phyloP scores from a whole-genome alignment of 2,329 filamentous ascomycete species.

The Apiospora kogelbergensis region DNA sequence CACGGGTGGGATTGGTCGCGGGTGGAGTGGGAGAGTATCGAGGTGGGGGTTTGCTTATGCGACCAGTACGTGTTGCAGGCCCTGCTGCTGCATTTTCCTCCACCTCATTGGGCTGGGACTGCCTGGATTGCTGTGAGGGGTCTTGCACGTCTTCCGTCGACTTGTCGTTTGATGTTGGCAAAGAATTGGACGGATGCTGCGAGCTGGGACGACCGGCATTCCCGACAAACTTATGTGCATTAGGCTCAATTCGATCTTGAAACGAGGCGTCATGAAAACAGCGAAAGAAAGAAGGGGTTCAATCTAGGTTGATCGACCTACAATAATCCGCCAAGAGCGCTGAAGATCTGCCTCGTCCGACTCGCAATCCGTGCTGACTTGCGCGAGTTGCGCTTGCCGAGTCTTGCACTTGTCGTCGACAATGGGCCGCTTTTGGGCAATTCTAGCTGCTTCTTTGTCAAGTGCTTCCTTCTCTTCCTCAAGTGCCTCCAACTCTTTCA shows the following conservation, averaged over 20 bases:
- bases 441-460: not conserved
- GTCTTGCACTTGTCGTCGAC: not conserved
- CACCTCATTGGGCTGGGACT: not conserved
- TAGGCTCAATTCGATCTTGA: not conserved
- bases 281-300: not conserved
- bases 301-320: not conserved
- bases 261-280: not conserved
- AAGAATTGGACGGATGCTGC: not conserved
- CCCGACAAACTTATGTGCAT: not conserved
- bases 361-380: not conserved
- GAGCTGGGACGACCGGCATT: not conserved
- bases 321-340: not conserved
- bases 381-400: not conserved
- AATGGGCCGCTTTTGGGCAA: not conserved
- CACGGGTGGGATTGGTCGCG: not conserved
- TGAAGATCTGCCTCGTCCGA: not conserved
- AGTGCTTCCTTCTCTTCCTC: not conserved
- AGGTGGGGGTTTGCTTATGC: not conserved
- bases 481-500: not conserved
- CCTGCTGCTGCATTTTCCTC: not conserved
- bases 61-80: not conserved
- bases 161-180: not conserved
- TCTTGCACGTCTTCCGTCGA: not conserved
- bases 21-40: not conserved
- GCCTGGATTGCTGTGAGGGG: not conserved